These are phyloP conservation scores for Cryptosporidium ubiquitum DNA, from an alignment of 169 alveolate genomes.

Conservation along the genomic window DNA sequence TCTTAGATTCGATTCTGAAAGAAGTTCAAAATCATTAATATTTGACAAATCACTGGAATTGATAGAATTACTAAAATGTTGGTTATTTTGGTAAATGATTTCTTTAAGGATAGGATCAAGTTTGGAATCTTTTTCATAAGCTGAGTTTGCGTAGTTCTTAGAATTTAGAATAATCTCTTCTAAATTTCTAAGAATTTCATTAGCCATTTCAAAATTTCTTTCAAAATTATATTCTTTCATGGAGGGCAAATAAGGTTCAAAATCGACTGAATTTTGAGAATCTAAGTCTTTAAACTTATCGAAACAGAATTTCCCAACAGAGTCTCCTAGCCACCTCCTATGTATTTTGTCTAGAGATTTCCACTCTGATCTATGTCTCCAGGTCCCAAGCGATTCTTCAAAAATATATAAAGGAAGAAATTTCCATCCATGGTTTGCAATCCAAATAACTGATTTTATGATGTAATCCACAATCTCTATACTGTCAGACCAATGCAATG, in stretches of 20 bases:
- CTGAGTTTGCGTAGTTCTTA: not conserved
- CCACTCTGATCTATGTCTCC: conserved; percentile 80
- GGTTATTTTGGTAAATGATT: conserved; percentile 17
- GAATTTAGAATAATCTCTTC: conserved; percentile 15
- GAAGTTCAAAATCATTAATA: conserved; percentile 44
- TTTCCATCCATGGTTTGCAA: conserved; percentile 91
- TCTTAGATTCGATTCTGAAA: conserved; percentile 30
- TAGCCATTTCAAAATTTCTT: conserved; percentile 46
- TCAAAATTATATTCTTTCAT: not conserved
- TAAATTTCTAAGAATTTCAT: conserved; percentile 10
- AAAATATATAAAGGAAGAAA: conserved; percentile 85
- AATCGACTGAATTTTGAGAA: not conserved
- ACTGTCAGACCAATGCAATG: conserved; percentile 87
- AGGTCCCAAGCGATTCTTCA: conserved; percentile 84
- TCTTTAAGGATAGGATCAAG: not conserved
- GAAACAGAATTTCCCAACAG: conserved; percentile 11
- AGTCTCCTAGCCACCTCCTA: conserved; percentile 55
- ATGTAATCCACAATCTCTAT: conserved; percentile 82
- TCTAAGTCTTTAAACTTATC: not conserved
- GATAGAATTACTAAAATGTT: conserved; percentile 18
- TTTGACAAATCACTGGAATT: conserved; percentile 20
- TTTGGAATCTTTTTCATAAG: not conserved
- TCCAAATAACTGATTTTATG: conserved; percentile 84
- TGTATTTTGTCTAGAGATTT: conserved; percentile 64
- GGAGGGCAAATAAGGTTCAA: not conserved